A percentile compares a stretch with the other conserved stretches of the same genome.
Evolutionary conservation across 805 yeast species (phyloP).

Genomic region (Lachancea meyersii): DNA sequence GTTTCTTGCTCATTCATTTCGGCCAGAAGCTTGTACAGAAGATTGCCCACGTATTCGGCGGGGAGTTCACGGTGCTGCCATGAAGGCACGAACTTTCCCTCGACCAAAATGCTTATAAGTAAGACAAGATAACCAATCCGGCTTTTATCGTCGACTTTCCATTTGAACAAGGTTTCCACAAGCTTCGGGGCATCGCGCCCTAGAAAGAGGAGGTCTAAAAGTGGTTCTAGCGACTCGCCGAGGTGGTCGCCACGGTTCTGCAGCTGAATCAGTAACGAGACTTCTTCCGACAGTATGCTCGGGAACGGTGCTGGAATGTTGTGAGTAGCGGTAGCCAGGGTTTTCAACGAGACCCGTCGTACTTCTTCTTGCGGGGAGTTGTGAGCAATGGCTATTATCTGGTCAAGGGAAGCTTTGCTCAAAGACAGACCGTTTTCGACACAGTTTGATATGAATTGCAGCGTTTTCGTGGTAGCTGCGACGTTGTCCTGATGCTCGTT

Average conservation of each 20-base stretch:
- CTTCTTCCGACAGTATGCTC: not conserved
- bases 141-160: not conserved
- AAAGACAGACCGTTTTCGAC: not conserved
- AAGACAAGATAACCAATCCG: not conserved
- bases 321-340: not conserved
- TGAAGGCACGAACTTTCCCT: not conserved
- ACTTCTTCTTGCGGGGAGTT: not conserved
- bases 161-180: not conserved
- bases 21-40: not conserved
- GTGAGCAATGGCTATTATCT: not conserved
- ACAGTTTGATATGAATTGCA: constrained; percentile 1
- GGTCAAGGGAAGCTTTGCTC: not conserved
- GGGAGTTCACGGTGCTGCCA: not conserved
- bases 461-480: not conserved
- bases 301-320: not conserved
- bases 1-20: not conserved
- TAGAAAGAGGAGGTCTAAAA: not conserved
- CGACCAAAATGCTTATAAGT: not conserved
- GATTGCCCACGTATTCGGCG: not conserved
- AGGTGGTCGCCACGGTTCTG: not conserved
- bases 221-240: too few relatives aligned
- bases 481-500: not conserved
- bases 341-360: not conserved
- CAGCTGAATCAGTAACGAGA: not conserved
- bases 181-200: not conserved